Conservation (phyloP, 2,329 filamentous ascomycete genomes). For the Didymella pinodella region DNA sequence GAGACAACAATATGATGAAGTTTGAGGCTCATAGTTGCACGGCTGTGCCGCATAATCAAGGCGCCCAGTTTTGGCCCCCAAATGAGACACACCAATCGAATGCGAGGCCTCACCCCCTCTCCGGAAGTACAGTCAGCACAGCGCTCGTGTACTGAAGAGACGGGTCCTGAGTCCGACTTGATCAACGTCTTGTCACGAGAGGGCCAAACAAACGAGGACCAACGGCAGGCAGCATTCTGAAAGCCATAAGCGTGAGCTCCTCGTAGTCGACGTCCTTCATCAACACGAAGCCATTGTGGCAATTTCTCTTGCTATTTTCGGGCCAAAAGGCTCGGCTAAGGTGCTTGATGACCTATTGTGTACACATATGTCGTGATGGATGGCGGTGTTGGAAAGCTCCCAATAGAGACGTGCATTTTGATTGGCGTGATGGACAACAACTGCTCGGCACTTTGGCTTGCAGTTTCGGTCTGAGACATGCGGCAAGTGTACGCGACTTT, state of each 20-base stretch:
- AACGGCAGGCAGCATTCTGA: neutral
- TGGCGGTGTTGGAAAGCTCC: neutral
- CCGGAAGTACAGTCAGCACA: neutral
- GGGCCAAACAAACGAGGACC: neutral
- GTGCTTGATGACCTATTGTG: neutral
- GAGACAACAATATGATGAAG: neutral
- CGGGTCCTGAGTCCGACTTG: neutral
- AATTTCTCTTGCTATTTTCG: neutral
- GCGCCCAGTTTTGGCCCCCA: constrained; percentile 14
- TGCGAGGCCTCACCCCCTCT: neutral
- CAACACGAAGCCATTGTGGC: neutral
- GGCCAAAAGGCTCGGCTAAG: neutral
- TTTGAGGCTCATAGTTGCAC: neutral
- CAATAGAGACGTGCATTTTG: no score
- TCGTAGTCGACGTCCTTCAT: neutral
- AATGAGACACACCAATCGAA: neutral
- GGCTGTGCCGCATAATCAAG: neutral
- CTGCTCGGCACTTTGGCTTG: neutral
- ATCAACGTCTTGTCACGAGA: neutral
- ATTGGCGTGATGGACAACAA: neutral
- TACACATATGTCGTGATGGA: neutral
- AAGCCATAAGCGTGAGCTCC: neutral
- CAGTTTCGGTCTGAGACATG: neutral
- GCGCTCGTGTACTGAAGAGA: neutral
- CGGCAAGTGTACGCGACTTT: neutral